phyloP scores from a whole-genome alignment of 345 rosid species.

The Eucalyptus sp. region DNA sequence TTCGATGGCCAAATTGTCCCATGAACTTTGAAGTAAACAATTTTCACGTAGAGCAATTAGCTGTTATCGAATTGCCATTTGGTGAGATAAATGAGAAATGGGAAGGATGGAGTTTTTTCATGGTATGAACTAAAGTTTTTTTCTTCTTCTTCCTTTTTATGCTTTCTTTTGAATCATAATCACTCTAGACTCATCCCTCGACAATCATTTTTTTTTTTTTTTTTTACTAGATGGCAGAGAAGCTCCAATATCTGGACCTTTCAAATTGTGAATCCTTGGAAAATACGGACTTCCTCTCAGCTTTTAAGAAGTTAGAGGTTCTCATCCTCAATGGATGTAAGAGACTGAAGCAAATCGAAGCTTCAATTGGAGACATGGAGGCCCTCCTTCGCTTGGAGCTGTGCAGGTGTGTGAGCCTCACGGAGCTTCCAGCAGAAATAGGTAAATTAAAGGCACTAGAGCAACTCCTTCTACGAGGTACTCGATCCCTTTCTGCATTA shows the following conservation, averaged over 20 bases:
- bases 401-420: background rate
- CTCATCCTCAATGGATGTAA: rapidly evolving
- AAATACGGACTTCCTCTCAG: too few relatives aligned
- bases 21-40: rapidly evolving
- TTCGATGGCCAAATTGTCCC: too few relatives aligned
- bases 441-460: background rate
- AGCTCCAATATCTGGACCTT: too few relatives aligned
- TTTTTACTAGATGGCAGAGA: too few relatives aligned
- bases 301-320: too few relatives aligned
- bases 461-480: rapidly evolving
- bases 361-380: background rate
- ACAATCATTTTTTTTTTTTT: too few relatives aligned
- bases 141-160: too few relatives aligned
- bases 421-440: background rate
- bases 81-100: too few relatives aligned
- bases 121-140: too few relatives aligned
- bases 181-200: rapidly evolving
- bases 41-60: rapidly evolving
- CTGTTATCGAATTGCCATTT: rapidly evolving
- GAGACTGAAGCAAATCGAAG: background rate
- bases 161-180: too few relatives aligned
- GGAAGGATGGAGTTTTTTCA: too few relatives aligned
- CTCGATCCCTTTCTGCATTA: background rate
- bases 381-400: background rate
- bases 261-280: too few relatives aligned